phyloP scores from a whole-genome alignment of 1,284 basidiomycete genomes.

The Agroathelia rolfsii region DNA sequence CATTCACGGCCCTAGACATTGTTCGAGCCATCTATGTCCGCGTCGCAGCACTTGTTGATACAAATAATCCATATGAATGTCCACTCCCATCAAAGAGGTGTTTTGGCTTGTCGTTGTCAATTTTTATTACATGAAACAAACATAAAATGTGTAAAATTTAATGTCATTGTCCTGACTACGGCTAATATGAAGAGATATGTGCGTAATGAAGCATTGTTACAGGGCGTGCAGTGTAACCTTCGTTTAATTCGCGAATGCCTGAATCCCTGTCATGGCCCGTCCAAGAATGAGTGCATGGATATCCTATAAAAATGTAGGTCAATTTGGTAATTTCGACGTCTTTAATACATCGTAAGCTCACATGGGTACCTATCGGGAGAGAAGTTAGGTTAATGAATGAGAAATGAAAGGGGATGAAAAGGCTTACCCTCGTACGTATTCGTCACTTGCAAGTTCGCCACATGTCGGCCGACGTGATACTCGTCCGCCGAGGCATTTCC shows the following conservation, averaged over 20 bases:
- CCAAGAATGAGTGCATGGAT: conserved; percentile 85
- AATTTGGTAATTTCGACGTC: conserved; percentile 20
- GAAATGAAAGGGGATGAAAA: conserved; percentile 11
- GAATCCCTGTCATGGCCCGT: conserved; percentile 82
- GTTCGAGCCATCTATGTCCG: no score
- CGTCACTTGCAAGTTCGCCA: conserved; percentile 83
- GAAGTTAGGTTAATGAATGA: conserved; percentile 3
- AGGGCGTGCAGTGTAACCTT: no score
- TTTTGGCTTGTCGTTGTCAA: no score
- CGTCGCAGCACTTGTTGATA: no score
- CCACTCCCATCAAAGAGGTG: no score
- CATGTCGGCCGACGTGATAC: conserved; percentile 88
- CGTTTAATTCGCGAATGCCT: conserved; percentile 63
- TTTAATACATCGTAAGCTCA: conserved; percentile 35
- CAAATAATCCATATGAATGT: no score
- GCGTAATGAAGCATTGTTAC: no score
- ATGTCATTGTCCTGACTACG: no score
- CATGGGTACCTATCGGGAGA: conserved; percentile 1
- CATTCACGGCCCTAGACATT: no score
- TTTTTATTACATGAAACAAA: no score
- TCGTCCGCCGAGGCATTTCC: conserved; percentile 89
- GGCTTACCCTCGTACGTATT: conserved; percentile 83
- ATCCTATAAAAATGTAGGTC: conserved; percentile 35
- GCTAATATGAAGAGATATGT: no score
- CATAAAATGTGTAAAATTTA: no score